Percentiles rank a stretch among this genome's conserved stretches.
Conservation (phyloP, 1,139 yeast species). For the Pichia sp. region DNA sequence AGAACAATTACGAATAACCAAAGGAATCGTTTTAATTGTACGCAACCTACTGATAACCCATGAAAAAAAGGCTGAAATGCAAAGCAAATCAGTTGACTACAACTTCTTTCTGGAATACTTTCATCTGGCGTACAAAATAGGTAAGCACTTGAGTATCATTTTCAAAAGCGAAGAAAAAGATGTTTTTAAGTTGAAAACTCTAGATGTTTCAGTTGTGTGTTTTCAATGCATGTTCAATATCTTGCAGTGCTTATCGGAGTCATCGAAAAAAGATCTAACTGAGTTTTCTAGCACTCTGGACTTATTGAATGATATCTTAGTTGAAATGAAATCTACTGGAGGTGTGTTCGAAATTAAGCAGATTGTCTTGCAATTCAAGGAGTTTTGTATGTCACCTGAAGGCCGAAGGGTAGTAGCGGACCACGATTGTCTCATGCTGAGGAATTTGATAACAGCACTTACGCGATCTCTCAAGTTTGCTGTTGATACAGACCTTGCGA, state of each 20-base stretch:
- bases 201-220: conserved; percentile 17
- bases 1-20: conserved; percentile 13
- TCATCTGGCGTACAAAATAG: neutral
- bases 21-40: conserved; percentile 16
- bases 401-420: conserved; percentile 1
- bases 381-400: conserved; percentile 6
- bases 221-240: conserved; percentile 16
- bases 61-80: neutral
- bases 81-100: neutral
- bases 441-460: conserved; percentile 6
- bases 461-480: conserved; percentile 5
- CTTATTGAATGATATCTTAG: conserved; percentile 9
- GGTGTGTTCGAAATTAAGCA: conserved; percentile 14
- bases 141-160: neutral
- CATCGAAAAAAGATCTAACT: neutral
- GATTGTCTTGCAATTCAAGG: conserved; percentile 12
- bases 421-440: conserved; percentile 4
- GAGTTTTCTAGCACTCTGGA: neutral
- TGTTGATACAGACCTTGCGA: conserved; percentile 5
- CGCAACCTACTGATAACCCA: conserved; percentile 16
- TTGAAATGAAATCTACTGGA: conserved; percentile 16
- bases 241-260: neutral
- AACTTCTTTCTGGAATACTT: neutral
- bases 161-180: neutral
- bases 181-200: conserved; percentile 1